phyloP scores from a whole-genome alignment of 2,329 filamentous ascomycete genomes.

The Lasiodiplodia citricola region DNA sequence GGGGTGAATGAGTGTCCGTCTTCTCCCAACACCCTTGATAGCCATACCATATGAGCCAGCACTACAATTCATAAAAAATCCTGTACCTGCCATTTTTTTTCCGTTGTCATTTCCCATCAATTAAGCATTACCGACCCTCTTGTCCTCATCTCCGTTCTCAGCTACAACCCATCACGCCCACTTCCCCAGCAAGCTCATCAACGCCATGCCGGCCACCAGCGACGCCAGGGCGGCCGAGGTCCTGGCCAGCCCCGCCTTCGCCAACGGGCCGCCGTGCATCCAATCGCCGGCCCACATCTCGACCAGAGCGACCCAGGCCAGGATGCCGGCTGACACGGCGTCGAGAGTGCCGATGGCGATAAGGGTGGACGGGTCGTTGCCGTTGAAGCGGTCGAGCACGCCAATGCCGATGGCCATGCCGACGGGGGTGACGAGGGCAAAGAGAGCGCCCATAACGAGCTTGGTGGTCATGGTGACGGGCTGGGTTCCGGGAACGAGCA shows the following conservation, averaged over 20 bases:
- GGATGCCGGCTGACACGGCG: constrained; percentile 74
- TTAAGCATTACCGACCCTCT: no score
- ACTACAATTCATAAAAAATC: no score
- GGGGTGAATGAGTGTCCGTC: no score
- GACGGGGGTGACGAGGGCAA: constrained; percentile 74
- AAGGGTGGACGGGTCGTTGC: constrained; percentile 71
- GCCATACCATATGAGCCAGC: no score
- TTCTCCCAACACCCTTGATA: no score
- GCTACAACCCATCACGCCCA: constrained; percentile 63
- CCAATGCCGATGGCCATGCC: constrained; percentile 83
- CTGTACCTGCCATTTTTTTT: no score
- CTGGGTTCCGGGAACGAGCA: neutral
- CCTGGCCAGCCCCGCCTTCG: constrained; percentile 55
- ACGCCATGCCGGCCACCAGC: constrained; percentile 65
- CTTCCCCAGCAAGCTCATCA: constrained; percentile 77
- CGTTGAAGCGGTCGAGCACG: constrained; percentile 73
- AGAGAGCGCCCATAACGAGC: constrained; percentile 65
- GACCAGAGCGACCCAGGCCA: constrained; percentile 79
- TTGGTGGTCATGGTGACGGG: constrained; percentile 52
- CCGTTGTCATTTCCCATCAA: no score
- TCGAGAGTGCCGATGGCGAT: constrained; percentile 76
- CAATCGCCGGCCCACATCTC: constrained; percentile 82
- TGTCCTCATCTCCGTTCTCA: neutral
- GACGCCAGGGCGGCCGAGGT: constrained; percentile 59
- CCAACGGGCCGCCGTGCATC: constrained; percentile 57